These are phyloP conservation scores for Breviolum minutum DNA, from an alignment of 73 alveolate genomes.

Conservation along the genomic window DNA sequence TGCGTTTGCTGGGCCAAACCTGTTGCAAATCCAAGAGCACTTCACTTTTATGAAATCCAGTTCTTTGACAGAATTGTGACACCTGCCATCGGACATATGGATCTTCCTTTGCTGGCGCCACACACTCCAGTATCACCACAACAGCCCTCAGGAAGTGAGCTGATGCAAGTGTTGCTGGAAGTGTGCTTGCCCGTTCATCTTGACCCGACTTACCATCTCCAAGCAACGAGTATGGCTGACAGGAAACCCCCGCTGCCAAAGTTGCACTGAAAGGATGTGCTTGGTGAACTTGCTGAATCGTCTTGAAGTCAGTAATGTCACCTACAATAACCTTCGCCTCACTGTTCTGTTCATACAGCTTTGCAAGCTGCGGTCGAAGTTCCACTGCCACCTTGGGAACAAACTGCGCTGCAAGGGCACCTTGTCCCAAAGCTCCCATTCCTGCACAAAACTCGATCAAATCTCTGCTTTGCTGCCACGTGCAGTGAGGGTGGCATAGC, in stretches of 20 bases:
- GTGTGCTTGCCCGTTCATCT: not conserved
- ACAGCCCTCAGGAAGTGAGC: not conserved
- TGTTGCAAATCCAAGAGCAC: not conserved
- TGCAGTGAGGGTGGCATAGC: too few relatives aligned
- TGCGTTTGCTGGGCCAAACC: not conserved
- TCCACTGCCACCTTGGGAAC: not conserved
- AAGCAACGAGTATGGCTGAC: not conserved
- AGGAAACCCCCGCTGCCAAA: not conserved
- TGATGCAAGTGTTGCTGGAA: not conserved
- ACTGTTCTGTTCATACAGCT: not conserved
- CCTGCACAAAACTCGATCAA: not conserved
- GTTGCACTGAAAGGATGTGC: not conserved
- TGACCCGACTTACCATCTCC: not conserved
- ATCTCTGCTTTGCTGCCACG: not conserved
- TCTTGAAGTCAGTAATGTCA: too few relatives aligned
- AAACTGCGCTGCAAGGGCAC: not conserved
- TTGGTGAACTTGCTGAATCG: too few relatives aligned
- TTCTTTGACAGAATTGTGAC: not conserved
- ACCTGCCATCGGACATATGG: not conserved
- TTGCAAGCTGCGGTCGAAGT: not conserved
- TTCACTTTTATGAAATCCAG: not conserved
- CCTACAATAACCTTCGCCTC: not conserved
- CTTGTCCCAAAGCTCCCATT: not conserved
- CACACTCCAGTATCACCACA: not conserved
- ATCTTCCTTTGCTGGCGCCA: not conserved